Conservation (phyloP, 495 filamentous ascomycete species). For the Xylaria scruposa region DNA sequence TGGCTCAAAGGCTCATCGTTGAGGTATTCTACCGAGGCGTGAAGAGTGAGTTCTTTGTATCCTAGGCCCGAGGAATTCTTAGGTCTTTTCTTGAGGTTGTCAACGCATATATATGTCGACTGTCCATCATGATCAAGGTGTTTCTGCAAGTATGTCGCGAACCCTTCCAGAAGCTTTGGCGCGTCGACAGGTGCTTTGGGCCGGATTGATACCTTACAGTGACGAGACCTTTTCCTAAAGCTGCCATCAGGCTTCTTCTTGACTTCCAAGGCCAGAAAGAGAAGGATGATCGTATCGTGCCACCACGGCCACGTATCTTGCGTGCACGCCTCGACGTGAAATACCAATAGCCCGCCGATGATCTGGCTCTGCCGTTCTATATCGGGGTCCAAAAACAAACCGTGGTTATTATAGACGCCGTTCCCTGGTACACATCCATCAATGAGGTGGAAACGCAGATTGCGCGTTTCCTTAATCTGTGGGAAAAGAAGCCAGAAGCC, state of each 20-base stretch:
- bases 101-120: neutral
- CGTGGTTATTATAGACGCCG: slow-evolving; percentile 27
- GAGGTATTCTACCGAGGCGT: slow-evolving; percentile 15
- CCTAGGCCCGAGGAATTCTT: neutral
- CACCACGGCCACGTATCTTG: neutral
- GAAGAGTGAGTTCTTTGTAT: neutral
- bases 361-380: neutral
- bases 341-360: slow-evolving; percentile 14
- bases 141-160: neutral
- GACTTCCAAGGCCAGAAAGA: slow-evolving; percentile 2
- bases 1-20: slow-evolving; percentile 26
- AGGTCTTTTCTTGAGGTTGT: slow-evolving; percentile 1
- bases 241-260: neutral
- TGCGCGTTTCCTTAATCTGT: neutral
- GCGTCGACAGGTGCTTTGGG: slow-evolving; percentile 5
- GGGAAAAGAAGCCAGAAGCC: slow-evolving; percentile 28
- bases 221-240: neutral
- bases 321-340: neutral
- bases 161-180: neutral
- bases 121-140: neutral
- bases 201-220: neutral
- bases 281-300: neutral
- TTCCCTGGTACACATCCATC: slow-evolving; percentile 11
- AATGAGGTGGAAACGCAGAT: neutral
- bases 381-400: slow-evolving; percentile 24